Evolutionary conservation across 2,329 filamentous ascomycete species (phyloP), one percentile per base, ranked within the genome.

Genomic region (Aspergillus sojae): DNA sequence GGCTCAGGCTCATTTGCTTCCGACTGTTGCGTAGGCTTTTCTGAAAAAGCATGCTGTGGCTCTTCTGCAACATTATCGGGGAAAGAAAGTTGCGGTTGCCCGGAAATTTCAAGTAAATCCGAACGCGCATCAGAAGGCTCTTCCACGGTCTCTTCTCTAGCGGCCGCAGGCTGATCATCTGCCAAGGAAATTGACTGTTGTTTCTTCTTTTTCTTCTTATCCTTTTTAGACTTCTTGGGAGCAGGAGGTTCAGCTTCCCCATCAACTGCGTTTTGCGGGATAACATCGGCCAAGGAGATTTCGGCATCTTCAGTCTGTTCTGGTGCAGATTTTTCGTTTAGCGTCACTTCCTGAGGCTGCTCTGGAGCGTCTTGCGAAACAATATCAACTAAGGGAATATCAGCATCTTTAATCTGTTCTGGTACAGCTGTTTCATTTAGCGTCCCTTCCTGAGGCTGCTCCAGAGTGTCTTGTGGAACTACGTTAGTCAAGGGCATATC

Each of bases 181-280:
- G 68, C 65, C 19, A 57, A 19, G n/a, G 62, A 58, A 48, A 50
- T 52, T 16, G 69, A 70, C 30, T 68, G 68, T 12, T 63, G 67
- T 55, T 69, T 71, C 62, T 70, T 73, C 62, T 71, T 72, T 58
- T 73, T 72, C 60, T 75, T 76, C 62, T 76, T 75, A 43, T 73
- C 69, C 60, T 73, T 75, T 60, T 75, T 73, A 3, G 60, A 60
- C 48, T 71, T 72, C 54, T 70, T 71, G 9, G 62, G 54, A 59
- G 64, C 53, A 9, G 58, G 46, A 30, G 61, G 10, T 28, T 67
- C 64, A 12, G 45, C 26, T 7, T 62, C 65, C 54, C 65, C 62
- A 10, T 57, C 59, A 28, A 32, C 52, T 14, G 50, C 58, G 9
- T 28, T 50, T 45, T 65, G 60, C 2, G 48, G 30, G 11, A n/a